These are phyloP conservation scores for Mucor mucedo DNA, from an alignment of 371 early-diverging fungal species.

Conservation along the genomic window DNA sequence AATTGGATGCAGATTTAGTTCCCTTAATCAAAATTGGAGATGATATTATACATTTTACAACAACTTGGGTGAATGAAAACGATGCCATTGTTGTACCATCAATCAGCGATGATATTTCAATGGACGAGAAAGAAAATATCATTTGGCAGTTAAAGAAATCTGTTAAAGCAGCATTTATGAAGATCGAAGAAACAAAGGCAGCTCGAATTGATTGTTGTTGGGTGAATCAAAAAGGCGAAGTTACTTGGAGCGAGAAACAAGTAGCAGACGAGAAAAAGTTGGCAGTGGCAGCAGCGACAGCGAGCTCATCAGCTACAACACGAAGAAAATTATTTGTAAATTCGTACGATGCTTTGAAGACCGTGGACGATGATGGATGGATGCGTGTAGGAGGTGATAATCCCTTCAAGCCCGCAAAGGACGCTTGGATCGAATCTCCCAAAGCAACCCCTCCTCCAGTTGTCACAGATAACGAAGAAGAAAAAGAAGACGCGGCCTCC, in stretches of 20 bases:
- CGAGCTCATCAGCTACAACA: neutral
- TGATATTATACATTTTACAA: conserved; percentile 44
- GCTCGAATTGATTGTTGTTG: conserved; percentile 65
- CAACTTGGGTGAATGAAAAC: conserved; percentile 61
- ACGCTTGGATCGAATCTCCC: conserved; percentile 22
- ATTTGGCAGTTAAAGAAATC: conserved; percentile 55
- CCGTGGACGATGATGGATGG: conserved; percentile 38
- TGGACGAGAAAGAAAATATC: conserved; percentile 55
- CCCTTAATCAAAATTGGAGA: conserved; percentile 41
- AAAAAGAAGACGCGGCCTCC: neutral
- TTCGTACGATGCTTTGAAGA: conserved; percentile 30
- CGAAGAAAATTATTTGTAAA: conserved; percentile 16
- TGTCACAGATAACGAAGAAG: neutral
- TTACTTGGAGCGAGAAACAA: conserved; percentile 51
- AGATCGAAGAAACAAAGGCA: conserved; percentile 26
- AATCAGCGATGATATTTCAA: conserved; percentile 42
- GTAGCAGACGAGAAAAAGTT: neutral
- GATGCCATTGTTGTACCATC: conserved; percentile 56
- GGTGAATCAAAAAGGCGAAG: conserved; percentile 60
- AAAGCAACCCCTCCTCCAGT: neutral
- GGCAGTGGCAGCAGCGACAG: neutral
- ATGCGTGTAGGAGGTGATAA: conserved; percentile 33
- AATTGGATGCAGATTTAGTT: conserved; percentile 51
- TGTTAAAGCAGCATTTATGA: conserved; percentile 36
- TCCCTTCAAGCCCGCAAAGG: conserved; percentile 20